Evolutionary conservation across 2,329 filamentous ascomycete genomes (phyloP).

Genomic region (Xylariales sp.): DNA sequence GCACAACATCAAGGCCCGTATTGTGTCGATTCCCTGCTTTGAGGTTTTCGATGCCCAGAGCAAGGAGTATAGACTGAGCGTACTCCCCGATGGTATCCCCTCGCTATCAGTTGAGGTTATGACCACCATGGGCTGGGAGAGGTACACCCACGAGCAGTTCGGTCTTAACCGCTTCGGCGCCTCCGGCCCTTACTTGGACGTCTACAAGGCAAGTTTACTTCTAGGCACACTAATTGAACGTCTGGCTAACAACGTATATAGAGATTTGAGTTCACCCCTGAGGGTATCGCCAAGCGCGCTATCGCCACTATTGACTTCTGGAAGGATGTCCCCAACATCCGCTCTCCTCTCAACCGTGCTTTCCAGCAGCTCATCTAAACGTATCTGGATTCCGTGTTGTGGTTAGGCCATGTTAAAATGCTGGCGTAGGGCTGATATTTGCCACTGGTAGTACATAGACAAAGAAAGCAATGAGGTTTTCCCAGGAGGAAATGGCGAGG

Average conservation of each 20-base stretch:
- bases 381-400: slow-evolving; percentile 6
- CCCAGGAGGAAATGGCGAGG: too few relatives aligned
- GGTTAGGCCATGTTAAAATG: too few relatives aligned
- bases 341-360: slow-evolving; percentile 93
- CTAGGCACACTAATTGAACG: slow-evolving; percentile 7
- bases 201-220: slow-evolving; percentile 70
- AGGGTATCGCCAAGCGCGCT: slow-evolving; percentile 94
- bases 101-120: slow-evolving; percentile 93
- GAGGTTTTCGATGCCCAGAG: slow-evolving; percentile 92
- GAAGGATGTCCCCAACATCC: slow-evolving; percentile 86
- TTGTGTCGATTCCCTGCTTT: slow-evolving; percentile 94
- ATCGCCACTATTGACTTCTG: slow-evolving; percentile 92
- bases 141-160: slow-evolving; percentile 99
- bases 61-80: slow-evolving; percentile 92
- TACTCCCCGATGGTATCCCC: slow-evolving; percentile 91
- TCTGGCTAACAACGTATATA: slow-evolving; percentile 40
- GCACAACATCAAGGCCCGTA: slow-evolving; percentile 79
- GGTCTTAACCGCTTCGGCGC: slow-evolving; percentile 99
- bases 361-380: slow-evolving; percentile 93
- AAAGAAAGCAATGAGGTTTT: too few relatives aligned
- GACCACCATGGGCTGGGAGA: slow-evolving; percentile 97
- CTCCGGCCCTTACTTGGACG: slow-evolving; percentile 93
- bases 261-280: slow-evolving; percentile 99
- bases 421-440: too few relatives aligned
- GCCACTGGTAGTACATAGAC: too few relatives aligned